Evolutionary conservation across 768 basidiomycete genomes (phyloP).

Genomic region (Lactarius quietus): DNA sequence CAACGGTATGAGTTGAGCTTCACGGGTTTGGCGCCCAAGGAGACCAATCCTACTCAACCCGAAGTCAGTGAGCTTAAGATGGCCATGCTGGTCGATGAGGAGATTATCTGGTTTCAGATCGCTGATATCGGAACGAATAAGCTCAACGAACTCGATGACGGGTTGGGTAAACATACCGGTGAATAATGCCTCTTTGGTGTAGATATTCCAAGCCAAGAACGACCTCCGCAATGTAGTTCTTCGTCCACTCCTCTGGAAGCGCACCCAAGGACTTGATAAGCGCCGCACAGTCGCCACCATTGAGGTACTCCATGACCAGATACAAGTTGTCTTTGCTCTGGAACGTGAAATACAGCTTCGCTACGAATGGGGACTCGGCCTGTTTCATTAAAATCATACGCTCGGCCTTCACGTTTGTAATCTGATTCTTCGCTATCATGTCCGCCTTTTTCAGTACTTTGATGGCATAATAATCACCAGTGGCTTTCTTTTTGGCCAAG

Average conservation of each 20-base stretch:
- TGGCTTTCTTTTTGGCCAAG: slow-evolving; percentile 95
- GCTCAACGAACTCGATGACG: background rate
- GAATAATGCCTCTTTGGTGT: slow-evolving; percentile 93
- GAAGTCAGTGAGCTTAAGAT: slow-evolving; percentile 97
- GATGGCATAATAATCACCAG: slow-evolving; percentile 98
- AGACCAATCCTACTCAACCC: slow-evolving; percentile 96
- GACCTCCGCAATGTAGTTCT: slow-evolving; percentile 95
- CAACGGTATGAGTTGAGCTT: slow-evolving; percentile 38
- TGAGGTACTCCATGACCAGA: slow-evolving; percentile 99
- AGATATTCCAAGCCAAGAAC: slow-evolving; percentile 93
- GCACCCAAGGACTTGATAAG: slow-evolving; percentile 94
- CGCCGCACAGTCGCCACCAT: slow-evolving; percentile 96
- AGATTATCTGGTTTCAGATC: slow-evolving; percentile 98
- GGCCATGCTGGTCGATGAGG: slow-evolving; percentile 94
- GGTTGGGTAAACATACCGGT: slow-evolving; percentile 61
- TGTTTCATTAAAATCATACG: slow-evolving; percentile 99
- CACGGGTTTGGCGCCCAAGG: slow-evolving; percentile 92
- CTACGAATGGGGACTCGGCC: slow-evolving; percentile 96
- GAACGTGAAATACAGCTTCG: slow-evolving; percentile 97
- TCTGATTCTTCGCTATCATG: slow-evolving; percentile 99
- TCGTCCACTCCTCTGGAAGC: slow-evolving; percentile 94
- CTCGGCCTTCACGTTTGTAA: slow-evolving; percentile 99
- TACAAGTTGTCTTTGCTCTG: slow-evolving; percentile 99
- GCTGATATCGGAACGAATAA: slow-evolving; percentile 42
- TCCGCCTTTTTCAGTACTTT: slow-evolving; percentile 99